Conservation (phyloP, 176 grass and related monocot genomes). For the Triticum aestivum region IWGSC_CS_RefSeq_v2.1 NC_057800.1:176927217-176927716, state of each 20-base stretch:
- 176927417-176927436: conserved; percentile 79
- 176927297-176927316: conserved; percentile 61
- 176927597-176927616: conserved; percentile 77
- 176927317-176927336: conserved; percentile 76
- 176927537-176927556: conserved; percentile 61
- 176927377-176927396: conserved; percentile 77
- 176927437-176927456: conserved; percentile 61
- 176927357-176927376: conserved; percentile 79
- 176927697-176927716: conserved; percentile 72
- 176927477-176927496: conserved; percentile 82
- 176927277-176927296: conserved; percentile 53
- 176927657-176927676: conserved; percentile 81
- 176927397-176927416: conserved; percentile 78
- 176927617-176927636: conserved; percentile 68
- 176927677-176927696: conserved; percentile 63
- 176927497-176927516: conserved; percentile 55
- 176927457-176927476: conserved; percentile 70
- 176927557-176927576: conserved; percentile 57
- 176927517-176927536: conserved; percentile 84
- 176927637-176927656: conserved; percentile 66
- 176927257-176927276: conserved; percentile 70
- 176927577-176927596: conserved; percentile 75
- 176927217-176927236: conserved; percentile 84
- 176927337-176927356: conserved; percentile 57
- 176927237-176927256: conserved; percentile 80